Evolutionary conservation across 441 rosid genomes (phyloP).

Genomic region (Erodium texanum): DNA sequence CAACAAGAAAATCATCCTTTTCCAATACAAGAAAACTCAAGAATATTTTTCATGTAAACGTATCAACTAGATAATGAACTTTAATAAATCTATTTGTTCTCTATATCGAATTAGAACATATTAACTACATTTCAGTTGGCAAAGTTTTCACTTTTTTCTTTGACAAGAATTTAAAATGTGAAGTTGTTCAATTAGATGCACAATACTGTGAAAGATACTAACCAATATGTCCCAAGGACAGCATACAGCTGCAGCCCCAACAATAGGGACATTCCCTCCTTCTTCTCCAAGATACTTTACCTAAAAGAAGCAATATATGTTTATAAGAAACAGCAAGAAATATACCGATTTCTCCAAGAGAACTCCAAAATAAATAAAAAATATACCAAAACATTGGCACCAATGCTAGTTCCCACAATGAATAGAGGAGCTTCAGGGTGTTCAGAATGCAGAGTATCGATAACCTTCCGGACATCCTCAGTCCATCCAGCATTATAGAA

Average conservation of each 20-base stretch:
- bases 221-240: constrained; percentile 95
- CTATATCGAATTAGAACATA: neutral
- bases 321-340: neutral
- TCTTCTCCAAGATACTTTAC: constrained; percentile 92
- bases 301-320: constrained; percentile 29
- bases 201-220: constrained; percentile 18
- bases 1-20: neutral
- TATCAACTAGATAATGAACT: neutral
- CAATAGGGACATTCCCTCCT: constrained; percentile 50
- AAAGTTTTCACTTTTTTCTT: neutral
- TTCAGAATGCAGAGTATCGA: constrained; percentile 42
- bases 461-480: constrained; percentile 48
- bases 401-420: constrained; percentile 81
- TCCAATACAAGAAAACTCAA: neutral
- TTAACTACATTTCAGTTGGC: neutral
- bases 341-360: too few species aligned
- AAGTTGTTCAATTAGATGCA: neutral
- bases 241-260: constrained; percentile 75
- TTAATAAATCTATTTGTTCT: neutral
- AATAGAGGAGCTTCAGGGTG: constrained; percentile 72
- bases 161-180: neutral
- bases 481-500: constrained; percentile 92
- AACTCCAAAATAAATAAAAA: neutral
- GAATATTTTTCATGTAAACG: too few species aligned
- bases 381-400: constrained; percentile 71